Evolutionary conservation across 106 monocot species (phyloP), one percentile per base, ranked within the genome.

Genomic region (Acanthochlamys bracteata): DNA sequence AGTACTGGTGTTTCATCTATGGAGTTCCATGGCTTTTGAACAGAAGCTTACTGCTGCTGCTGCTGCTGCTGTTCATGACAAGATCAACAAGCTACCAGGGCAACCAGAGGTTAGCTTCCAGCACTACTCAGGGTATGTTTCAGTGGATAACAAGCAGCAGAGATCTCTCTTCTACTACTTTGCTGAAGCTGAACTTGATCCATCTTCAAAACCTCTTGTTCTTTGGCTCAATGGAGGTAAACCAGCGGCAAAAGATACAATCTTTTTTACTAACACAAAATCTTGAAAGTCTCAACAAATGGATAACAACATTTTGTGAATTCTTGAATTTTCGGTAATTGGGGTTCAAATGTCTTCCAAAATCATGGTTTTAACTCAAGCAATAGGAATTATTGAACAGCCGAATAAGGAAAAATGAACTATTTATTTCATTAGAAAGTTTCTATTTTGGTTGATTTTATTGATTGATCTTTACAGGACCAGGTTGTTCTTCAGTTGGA

Each of bases 161-260:
- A 78, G 96, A 53, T 72, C 76, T 39, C 81, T 98, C 43, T 98
- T 91, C 71, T 98, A 91, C 96, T 98, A 92, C 74, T 98, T 98
- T 59, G 91, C 70, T 19, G 96, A 91, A 60, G 91, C 96, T 46
- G 90, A 88, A 71, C 20, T 60, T 4, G 88, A 91, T 62, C 83
- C 96, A 13, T 68, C 66, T 27, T 46, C 82, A 21, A 96, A 88
- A 65, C 91, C 96, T 54, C 79, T 98, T 11, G 91, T 98, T 51
- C 91, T 98, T 40, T 98, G 96, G 96, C 53, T 98, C 40, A 91
- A 98, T 77, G 96, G 96, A 76, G 96, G 96, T 98, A 78, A 68
- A 33, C 4, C 33, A 33, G 6, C 33, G 4, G 4, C 1, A 33
- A 33, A 33, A 33, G 6, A 6, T 33, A 1, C 1, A 33, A 33